These are phyloP conservation scores for Bacterosira constricta DNA, from an alignment of 108 stramenopile species.

Conservation along the genomic window DNA sequence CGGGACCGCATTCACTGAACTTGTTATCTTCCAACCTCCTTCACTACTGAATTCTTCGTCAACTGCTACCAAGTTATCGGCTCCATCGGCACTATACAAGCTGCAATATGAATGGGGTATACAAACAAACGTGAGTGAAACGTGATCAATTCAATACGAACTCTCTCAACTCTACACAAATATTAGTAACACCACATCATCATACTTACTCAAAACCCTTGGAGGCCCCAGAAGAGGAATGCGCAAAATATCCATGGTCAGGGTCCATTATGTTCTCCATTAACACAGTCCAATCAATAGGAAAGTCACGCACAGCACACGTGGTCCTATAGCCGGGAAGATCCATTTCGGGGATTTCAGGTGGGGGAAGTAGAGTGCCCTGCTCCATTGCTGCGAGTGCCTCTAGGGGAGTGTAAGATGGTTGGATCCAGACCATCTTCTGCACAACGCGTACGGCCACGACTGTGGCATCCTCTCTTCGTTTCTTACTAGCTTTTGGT, in stretches of 20 bases:
- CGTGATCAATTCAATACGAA: too few species aligned
- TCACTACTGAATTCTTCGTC: slow-evolving; percentile 33
- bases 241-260: slow-evolving; percentile 79
- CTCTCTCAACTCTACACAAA: too few species aligned
- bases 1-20: slow-evolving; percentile 48
- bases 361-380: slow-evolving; percentile 42
- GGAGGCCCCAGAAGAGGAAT: slow-evolving; percentile 35
- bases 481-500: neutral
- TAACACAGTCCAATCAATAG: slow-evolving; percentile 70
- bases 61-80: slow-evolving; percentile 35
- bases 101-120: too few species aligned
- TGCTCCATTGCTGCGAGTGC: slow-evolving; percentile 39
- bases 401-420: slow-evolving; percentile 45
- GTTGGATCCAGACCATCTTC: slow-evolving; percentile 71
- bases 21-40: slow-evolving; percentile 49
- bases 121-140: too few species aligned
- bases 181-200: too few species aligned
- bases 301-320: slow-evolving; percentile 61
- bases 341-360: slow-evolving; percentile 63
- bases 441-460: slow-evolving; percentile 46
- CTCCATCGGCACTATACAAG: slow-evolving; percentile 57
- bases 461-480: slow-evolving; percentile 49
- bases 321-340: slow-evolving; percentile 34
- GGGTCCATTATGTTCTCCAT: slow-evolving; percentile 75
- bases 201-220: slow-evolving; percentile 65